Percentiles rank a stretch among this genome's conserved stretches.
Conservation (phyloP, 2,329 filamentous ascomycete genomes). For the Phyllosticta citrichinensis region DNA sequence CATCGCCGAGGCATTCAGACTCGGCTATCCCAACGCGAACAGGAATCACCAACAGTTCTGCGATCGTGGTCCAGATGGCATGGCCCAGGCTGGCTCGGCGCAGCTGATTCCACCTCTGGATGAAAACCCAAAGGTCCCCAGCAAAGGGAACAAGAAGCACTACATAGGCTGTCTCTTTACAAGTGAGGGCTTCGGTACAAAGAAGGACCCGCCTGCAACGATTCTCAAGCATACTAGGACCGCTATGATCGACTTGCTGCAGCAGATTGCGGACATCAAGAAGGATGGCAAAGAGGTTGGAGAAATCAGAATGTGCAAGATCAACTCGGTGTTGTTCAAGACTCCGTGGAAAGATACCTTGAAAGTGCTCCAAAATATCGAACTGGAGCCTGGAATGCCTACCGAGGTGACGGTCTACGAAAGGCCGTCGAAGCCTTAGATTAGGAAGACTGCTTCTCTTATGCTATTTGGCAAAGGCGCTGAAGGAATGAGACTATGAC, state of each 20-base stretch:
- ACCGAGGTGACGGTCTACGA: conserved; percentile 4
- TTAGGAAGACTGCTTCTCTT: neutral
- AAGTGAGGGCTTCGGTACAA: conserved; percentile 38
- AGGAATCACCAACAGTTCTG: conserved; percentile 40
- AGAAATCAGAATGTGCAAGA: conserved; percentile 41
- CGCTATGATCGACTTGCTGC: conserved; percentile 40
- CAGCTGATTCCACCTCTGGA: conserved; percentile 44
- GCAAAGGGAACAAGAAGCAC: conserved; percentile 22
- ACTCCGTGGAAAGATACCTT: conserved; percentile 45
- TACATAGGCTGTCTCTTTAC: conserved; percentile 54
- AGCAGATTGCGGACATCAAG: conserved; percentile 28
- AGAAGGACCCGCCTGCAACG: conserved; percentile 29
- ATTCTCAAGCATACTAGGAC: conserved; percentile 41
- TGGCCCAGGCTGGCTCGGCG: conserved; percentile 35
- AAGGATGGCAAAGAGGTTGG: conserved; percentile 16
- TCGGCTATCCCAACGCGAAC: conserved; percentile 42
- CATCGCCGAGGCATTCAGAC: conserved; percentile 44
- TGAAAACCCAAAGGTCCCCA: conserved; percentile 15
- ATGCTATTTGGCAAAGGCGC: neutral
- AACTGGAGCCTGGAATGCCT: conserved; percentile 11
- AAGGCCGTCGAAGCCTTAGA: neutral
- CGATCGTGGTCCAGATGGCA: conserved; percentile 16
- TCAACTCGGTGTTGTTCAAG: conserved; percentile 49
- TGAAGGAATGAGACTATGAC: neutral
- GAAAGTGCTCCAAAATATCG: conserved; percentile 31